A percentile compares a stretch with the other conserved stretches of the same genome.
Conservation (phyloP, 225 moss, liverwort and hornwort genomes). For the Sphagnum tenellum region DNA sequence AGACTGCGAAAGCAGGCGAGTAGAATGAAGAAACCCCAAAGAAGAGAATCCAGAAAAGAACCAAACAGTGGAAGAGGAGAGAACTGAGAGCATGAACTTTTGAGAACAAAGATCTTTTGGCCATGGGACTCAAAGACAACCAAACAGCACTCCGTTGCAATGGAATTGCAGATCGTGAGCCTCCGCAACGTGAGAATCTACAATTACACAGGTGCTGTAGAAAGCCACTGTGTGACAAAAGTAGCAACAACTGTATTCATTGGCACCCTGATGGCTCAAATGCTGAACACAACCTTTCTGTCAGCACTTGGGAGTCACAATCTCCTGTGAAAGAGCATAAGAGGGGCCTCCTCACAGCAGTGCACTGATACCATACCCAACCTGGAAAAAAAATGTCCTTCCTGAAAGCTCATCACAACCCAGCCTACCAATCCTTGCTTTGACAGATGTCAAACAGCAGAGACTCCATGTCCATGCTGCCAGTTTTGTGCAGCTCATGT, state of each 20-base stretch:
- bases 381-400: conserved; percentile 13
- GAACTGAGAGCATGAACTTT: too few species aligned
- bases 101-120: too few species aligned
- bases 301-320: conserved; percentile 38
- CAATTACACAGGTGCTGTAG: conserved; percentile 18
- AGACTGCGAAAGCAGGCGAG: too few species aligned
- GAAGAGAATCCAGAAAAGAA: too few species aligned
- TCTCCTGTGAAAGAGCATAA: conserved; percentile 42
- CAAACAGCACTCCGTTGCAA: not conserved
- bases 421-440: conserved; percentile 13
- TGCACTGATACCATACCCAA: conserved; percentile 37
- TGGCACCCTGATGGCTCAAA: conserved; percentile 7
- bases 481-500: conserved; percentile 7
- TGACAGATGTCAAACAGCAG: conserved; percentile 1
- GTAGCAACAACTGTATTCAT: conserved; percentile 43
- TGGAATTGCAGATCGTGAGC: conserved; percentile 62
- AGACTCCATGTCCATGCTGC: conserved; percentile 4
- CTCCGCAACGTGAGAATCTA: conserved; percentile 31
- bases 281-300: conserved; percentile 40
- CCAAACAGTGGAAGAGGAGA: too few species aligned
- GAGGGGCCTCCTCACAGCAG: conserved; percentile 61
- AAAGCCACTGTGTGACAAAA: conserved; percentile 43
- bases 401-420: conserved; percentile 9
- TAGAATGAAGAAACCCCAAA: too few species aligned
- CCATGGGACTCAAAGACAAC: too few species aligned